Evolutionary conservation across 2,329 filamentous ascomycete species (phyloP).

Genomic region (Colletotrichum echinochloae): DNA sequence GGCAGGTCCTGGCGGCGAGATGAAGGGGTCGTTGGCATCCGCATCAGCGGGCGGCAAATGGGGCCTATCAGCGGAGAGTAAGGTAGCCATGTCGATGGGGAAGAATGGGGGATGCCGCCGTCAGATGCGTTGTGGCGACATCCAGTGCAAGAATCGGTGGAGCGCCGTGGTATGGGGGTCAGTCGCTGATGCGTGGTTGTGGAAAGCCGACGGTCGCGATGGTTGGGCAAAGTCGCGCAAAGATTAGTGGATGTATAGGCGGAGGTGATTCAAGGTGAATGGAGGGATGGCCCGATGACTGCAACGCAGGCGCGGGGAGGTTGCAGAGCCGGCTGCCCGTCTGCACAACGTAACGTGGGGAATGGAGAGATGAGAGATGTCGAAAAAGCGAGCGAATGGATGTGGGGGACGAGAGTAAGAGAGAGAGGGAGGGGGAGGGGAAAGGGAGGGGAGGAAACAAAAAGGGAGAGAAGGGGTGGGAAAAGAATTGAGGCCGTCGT

Average conservation of each 20-base stretch:
- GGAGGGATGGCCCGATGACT: constrained; percentile 14
- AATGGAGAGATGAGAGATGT: constrained; percentile 1
- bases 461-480: not conserved
- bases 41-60: constrained; percentile 54
- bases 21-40: constrained; percentile 67
- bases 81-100: constrained; percentile 56
- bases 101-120: constrained; percentile 38
- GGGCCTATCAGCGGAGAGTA: constrained; percentile 56
- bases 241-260: not conserved
- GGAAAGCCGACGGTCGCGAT: constrained; percentile 21
- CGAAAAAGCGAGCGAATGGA: constrained; percentile 17
- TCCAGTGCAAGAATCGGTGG: constrained; percentile 31
- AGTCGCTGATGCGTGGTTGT: constrained; percentile 20
- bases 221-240: constrained; percentile 19
- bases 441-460: not conserved
- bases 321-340: constrained; percentile 41
- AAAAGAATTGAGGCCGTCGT: constrained; percentile 23
- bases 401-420: constrained; percentile 3
- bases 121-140: constrained; percentile 36
- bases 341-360: constrained; percentile 4
- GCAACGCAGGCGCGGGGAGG: constrained; percentile 30
- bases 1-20: constrained; percentile 58
- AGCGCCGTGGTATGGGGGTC: constrained; percentile 8
- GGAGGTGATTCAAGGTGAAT: not conserved
- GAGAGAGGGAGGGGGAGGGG: not conserved